Percentiles rank a stretch among this genome's conserved stretches.
These are phyloP conservation scores for Arthrobotrys megalospora DNA, from an alignment of 2,329 filamentous ascomycete genomes.

Conservation along the genomic window DNA sequence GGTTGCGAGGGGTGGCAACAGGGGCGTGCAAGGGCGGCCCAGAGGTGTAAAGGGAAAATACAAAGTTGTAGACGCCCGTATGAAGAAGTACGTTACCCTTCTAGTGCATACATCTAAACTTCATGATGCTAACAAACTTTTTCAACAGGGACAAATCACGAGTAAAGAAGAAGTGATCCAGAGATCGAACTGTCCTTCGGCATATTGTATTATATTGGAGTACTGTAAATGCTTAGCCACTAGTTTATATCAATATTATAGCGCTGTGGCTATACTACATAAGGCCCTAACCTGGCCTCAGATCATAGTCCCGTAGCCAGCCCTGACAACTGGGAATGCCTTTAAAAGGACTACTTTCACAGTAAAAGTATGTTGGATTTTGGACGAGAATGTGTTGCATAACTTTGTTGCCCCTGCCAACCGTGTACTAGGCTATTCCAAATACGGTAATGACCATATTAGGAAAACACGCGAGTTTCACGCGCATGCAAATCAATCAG, in stretches of 20 bases:
- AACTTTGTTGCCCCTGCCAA: slow-evolving; percentile 36
- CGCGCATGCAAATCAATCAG: slow-evolving; percentile 52
- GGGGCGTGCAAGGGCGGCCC: slow-evolving; percentile 86
- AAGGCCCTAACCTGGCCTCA: no score
- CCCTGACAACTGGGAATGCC: no score
- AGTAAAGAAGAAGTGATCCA: slow-evolving; percentile 76
- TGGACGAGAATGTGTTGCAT: slow-evolving; percentile 6
- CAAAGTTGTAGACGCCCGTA: slow-evolving; percentile 93
- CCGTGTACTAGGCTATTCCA: slow-evolving; percentile 2
- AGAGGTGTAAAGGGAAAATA: slow-evolving; percentile 95
- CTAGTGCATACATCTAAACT: not conserved
- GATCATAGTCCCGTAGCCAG: no score
- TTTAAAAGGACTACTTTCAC: no score
- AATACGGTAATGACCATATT: slow-evolving; percentile 49
- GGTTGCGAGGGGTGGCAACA: slow-evolving; percentile 86
- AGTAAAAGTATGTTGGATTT: slow-evolving; percentile 5
- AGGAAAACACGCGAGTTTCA: slow-evolving; percentile 55
- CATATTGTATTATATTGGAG: slow-evolving; percentile 2
- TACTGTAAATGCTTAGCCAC: slow-evolving; percentile 22
- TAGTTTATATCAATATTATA: no score
- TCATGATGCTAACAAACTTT: slow-evolving; percentile 62
- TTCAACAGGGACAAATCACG: slow-evolving; percentile 83
- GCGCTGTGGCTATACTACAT: no score
- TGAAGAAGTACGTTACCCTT: slow-evolving; percentile 88
- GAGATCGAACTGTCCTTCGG: not conserved